Evolutionary conservation across 768 basidiomycete species (phyloP).

Genomic region (Daedaleopsis nitida): DNA sequence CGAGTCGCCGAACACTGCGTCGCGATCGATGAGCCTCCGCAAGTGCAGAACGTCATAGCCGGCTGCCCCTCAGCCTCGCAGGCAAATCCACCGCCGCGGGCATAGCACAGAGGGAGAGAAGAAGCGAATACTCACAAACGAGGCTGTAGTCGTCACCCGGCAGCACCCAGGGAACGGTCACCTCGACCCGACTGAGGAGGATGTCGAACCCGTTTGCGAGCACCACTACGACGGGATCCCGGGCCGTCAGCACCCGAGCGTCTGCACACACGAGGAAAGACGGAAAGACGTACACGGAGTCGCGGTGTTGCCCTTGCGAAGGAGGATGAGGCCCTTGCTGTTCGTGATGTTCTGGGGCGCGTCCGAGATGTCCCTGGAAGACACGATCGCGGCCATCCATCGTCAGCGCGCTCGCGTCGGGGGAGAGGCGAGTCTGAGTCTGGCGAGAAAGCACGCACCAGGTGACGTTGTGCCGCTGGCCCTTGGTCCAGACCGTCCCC

Average conservation of each 20-base stretch:
- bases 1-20: conserved; percentile 49
- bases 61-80: neutral
- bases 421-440: too few species aligned
- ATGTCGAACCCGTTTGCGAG: conserved; percentile 38
- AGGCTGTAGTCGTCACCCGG: conserved; percentile 34
- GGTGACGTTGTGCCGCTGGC: conserved; percentile 19
- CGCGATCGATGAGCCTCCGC: too few species aligned
- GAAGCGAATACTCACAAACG: conserved; percentile 36
- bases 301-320: conserved; percentile 28
- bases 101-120: neutral
- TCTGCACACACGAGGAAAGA: neutral
- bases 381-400: neutral
- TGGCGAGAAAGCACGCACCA: conserved; percentile 9
- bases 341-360: conserved; percentile 44
- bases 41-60: too few species aligned
- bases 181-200: conserved; percentile 32
- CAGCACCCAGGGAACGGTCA: conserved; percentile 37
- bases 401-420: too few species aligned
- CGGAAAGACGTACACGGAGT: conserved; percentile 28
- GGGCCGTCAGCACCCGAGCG: too few species aligned
- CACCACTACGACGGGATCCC: conserved; percentile 22
- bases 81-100: neutral
- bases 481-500: conserved; percentile 18
- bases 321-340: conserved; percentile 13
- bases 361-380: conserved; percentile 31